phyloP scores from a whole-genome alignment of 805 yeast species.

The Schwanniomyces polymorphus region DNA sequence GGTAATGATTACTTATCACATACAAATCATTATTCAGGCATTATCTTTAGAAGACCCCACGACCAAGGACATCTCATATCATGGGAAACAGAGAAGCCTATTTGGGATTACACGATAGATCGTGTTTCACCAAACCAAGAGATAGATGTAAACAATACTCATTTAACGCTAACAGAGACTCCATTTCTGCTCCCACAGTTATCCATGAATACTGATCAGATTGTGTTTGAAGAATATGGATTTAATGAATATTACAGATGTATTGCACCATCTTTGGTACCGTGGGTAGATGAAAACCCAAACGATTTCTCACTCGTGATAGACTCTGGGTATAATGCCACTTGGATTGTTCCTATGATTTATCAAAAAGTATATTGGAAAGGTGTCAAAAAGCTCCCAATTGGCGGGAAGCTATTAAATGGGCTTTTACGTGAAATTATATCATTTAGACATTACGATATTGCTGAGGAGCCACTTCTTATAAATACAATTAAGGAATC shows the following conservation, averaged over 20 bases:
- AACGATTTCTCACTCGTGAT: constrained; percentile 74
- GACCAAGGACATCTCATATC: constrained; percentile 87
- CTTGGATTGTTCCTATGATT: constrained; percentile 84
- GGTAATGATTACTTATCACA: constrained; percentile 64
- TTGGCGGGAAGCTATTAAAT: constrained; percentile 84
- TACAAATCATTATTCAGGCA: constrained; percentile 72
- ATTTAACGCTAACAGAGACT: constrained; percentile 73
- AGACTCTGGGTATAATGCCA: constrained; percentile 85
- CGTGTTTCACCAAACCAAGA: constrained; percentile 10
- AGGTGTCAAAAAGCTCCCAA: constrained; percentile 74
- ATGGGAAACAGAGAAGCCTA: constrained; percentile 86
- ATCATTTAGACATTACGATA: constrained; percentile 89
- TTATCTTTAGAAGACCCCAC: constrained; percentile 75
- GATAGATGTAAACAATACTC: constrained; percentile 28
- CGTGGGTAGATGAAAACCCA: constrained; percentile 12
- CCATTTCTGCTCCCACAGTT: constrained; percentile 81
- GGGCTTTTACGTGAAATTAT: constrained; percentile 82
- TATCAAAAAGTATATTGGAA: constrained; percentile 75
- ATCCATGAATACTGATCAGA: constrained; percentile 84
- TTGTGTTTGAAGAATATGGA: constrained; percentile 91
- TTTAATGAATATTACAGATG: constrained; percentile 70
- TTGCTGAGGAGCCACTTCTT: constrained; percentile 84
- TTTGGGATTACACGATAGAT: constrained; percentile 83
- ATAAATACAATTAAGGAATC: constrained; percentile 84
- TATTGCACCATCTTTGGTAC: constrained; percentile 51